phyloP scores from a whole-genome alignment of 73 alveolate genomes.

The Tetrahymena malaccensis region DNA sequence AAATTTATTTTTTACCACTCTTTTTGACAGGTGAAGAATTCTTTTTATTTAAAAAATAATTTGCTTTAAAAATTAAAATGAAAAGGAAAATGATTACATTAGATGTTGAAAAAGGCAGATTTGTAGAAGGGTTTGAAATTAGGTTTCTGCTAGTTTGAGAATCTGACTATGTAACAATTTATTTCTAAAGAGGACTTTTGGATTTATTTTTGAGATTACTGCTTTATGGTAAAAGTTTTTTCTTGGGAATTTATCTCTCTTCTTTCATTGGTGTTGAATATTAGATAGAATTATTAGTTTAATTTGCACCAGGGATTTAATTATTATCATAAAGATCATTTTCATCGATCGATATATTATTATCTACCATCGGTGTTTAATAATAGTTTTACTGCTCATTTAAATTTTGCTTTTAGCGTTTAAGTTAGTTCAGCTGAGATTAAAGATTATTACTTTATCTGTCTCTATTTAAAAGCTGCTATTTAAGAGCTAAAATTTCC shows the following conservation, averaged over 20 bases:
- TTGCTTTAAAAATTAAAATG: background rate
- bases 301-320: background rate
- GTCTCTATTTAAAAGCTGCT: background rate
- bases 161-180: background rate
- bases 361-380: background rate
- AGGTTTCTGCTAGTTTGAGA: background rate
- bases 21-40: background rate
- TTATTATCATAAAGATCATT: background rate
- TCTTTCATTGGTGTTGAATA: background rate
- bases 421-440: background rate
- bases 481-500: background rate
- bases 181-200: background rate
- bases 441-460: background rate
- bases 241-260: background rate
- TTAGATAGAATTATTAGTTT: background rate
- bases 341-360: background rate
- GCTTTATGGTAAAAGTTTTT: background rate
- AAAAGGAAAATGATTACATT: background rate
- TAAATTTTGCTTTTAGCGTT: background rate
- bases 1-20: background rate
- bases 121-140: background rate
- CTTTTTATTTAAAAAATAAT: background rate
- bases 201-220: background rate
- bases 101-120: background rate
- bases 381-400: background rate